Evolutionary conservation across 2,329 filamentous ascomycete species (phyloP), one percentile per base, ranked within the genome.

Genomic region (Hypoxylon sp.): DNA sequence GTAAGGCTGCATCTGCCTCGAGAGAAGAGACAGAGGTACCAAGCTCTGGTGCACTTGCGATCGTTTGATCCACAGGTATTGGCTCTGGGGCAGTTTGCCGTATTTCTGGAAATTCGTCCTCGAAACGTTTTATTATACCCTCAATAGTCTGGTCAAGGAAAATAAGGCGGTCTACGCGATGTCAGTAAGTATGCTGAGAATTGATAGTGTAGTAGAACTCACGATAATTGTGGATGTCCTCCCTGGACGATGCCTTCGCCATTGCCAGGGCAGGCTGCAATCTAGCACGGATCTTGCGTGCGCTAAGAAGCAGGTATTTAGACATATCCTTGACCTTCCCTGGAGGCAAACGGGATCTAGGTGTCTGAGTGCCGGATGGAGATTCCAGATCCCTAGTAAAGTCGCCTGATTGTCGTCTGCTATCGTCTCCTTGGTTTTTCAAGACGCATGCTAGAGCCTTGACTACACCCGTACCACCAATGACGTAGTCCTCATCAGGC

Each of bases 81-180:
- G 63, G 50, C 1, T 66, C 68, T 3, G 64, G 54, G 13, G 64
- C 65, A 25, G 63, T 63, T 46, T 76, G 76, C 25, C 90, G 85
- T 0, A 90, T 95, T 67, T 97, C 93, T 0, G 94, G 94, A 64
- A 91, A 97, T 71, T 97, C 93, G 68, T 96, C 89, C 70, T 97
- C 94, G 68, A 97, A 99, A 19, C 94, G 88, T 68, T 90, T 87
- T 66, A 97, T 97, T 74, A 97, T 97, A 60, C 88, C 87, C 64
- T 91, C 82, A 7, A 99, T 79, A 0, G 94, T 97, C 54, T 88
- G 79, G 64, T 97, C 91, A 20, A 99, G 82, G 80, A 96, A 96
- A 31, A 88, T 78, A 13, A 97, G 81, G 37, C 89, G 88, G 25
- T 84, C 86, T 89, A 53, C n/a, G 13, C 9, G 21, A 32, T 13